Evolutionary conservation across 176 grass and related monocot species (phyloP), one percentile per base, ranked within the genome.

Genomic region (Raddia distichophylla): DNA sequence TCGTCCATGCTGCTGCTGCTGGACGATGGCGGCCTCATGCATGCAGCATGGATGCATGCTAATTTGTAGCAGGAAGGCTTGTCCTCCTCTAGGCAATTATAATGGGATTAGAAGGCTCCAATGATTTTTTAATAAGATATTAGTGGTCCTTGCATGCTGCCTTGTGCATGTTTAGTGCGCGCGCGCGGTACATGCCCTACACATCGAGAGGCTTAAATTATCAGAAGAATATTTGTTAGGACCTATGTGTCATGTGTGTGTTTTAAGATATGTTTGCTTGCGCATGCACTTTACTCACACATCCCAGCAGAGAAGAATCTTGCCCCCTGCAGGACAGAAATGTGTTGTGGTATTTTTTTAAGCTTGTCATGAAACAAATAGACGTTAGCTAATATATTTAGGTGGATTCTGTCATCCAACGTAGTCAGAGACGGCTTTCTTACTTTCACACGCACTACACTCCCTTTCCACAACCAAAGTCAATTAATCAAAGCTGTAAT

Each of bases 101-200:
- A 70, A 71, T 72, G 64, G 33, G 71, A 67, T 83, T 77, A 89
- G 87, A 89, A 89, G 83, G 20, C 78, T 77, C 87, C 53, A 86
- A 85, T 77, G 72, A 52, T 72, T 89, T 77, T 82, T 82, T 3
- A 89, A 85, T 82, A 71, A 72, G 71, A 51, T 66, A 65, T 82
- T 49, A 43, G 59, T 89, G 66, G 87, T 85, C 83, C 72, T 81
- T 71, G 33, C 52, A 50, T 71, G 33, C 52, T 50, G 37, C 65
- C 82, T 50, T 65, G 72, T 40, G 37, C 37, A 64, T 18, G 87
- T 64, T 76, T 66, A 58, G 83, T 86, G 37, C 37, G 27, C 27
- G 27, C 27, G 27, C 27, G 83, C 62, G 37, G 43, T 88, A 60
- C 83, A 85, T 77, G 71, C 56, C 80, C 64, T 62, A 55, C 54